Percentiles rank a stretch among this genome's conserved stretches.
These are phyloP conservation scores for Tranzscheliella williamsii DNA, from an alignment of 1,284 basidiomycete species.

Conservation along the genomic window DNA sequence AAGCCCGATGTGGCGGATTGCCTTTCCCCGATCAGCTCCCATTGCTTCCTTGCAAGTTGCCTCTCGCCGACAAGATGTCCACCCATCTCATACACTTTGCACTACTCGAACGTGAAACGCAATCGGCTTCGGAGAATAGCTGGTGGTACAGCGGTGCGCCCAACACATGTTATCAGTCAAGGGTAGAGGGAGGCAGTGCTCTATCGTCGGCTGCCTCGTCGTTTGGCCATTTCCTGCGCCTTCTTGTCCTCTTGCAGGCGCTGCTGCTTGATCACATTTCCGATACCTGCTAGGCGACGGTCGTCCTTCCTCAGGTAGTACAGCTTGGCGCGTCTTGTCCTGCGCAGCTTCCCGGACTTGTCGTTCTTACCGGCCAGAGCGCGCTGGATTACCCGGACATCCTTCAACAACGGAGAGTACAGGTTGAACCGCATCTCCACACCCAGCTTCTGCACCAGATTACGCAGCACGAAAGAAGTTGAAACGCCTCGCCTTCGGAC, in stretches of 20 bases:
- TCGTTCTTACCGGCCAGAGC: constrained; percentile 52
- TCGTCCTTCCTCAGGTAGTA: constrained; percentile 58
- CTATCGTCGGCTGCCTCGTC: constrained; percentile 17
- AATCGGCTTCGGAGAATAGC: too few species aligned
- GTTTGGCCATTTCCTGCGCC: constrained; percentile 30
- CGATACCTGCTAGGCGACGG: constrained; percentile 46
- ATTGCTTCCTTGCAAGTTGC: too few species aligned
- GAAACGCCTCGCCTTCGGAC: constrained; percentile 51
- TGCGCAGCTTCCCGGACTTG: constrained; percentile 37
- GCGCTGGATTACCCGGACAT: constrained; percentile 52
- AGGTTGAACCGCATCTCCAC: constrained; percentile 59
- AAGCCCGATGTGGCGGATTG: too few species aligned
- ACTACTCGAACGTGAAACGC: too few species aligned
- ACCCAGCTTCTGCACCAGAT: constrained; percentile 57
- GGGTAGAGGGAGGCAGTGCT: neutral
- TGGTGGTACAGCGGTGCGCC: too few species aligned
- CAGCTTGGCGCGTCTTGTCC: constrained; percentile 55
- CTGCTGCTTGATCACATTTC: constrained; percentile 49
- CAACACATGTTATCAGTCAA: too few species aligned
- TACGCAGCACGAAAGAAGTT: constrained; percentile 57
- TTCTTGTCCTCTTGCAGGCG: constrained; percentile 36
- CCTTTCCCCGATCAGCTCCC: too few species aligned
- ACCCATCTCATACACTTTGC: too few species aligned
- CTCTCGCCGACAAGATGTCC: too few species aligned
- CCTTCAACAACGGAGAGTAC: constrained; percentile 57